These are phyloP conservation scores for Mikania micrantha DNA, from an alignment of 129 eudicot species.

Conservation along the genomic window DNA sequence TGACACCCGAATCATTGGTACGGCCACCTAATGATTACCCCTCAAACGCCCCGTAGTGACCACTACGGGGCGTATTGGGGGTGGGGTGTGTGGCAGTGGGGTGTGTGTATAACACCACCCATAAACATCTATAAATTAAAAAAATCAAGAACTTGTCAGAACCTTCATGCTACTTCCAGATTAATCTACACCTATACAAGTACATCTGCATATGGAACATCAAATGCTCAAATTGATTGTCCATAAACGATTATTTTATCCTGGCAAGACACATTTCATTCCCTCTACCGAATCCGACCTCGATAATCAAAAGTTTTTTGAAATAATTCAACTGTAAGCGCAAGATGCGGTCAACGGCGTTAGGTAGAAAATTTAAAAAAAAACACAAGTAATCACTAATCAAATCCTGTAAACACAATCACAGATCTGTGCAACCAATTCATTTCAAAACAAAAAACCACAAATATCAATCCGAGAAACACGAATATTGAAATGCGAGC, in stretches of 20 bases:
- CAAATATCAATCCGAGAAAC: slow-evolving; percentile 1
- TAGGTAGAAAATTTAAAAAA: slow-evolving; percentile 10
- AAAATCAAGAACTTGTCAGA: slow-evolving; percentile 21
- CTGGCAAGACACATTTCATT: slow-evolving; percentile 13
- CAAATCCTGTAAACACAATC: slow-evolving; percentile 3
- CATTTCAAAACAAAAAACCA: neutral
- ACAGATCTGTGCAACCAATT: slow-evolving; percentile 13
- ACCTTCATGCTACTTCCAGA: slow-evolving; percentile 22
- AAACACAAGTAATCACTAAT: neutral
- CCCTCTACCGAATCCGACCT: neutral
- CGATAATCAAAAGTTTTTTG: neutral
- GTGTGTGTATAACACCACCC: no score
- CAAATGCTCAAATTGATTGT: slow-evolving; percentile 14
- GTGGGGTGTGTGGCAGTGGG: no score
- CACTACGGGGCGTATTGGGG: no score
- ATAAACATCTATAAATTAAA: neutral
- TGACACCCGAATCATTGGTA: no score
- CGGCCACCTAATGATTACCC: no score
- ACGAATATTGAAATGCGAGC: neutral
- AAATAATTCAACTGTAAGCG: slow-evolving; percentile 3
- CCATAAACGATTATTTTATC: neutral
- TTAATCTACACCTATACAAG: slow-evolving; percentile 25
- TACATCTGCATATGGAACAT: slow-evolving; percentile 23
- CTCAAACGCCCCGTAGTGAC: no score
- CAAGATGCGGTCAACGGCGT: slow-evolving; percentile 19